Evolutionary conservation across 2,329 filamentous ascomycete species (phyloP), one percentile per base, ranked within the genome.

Genomic region (Aspergillus caelatus): DNA sequence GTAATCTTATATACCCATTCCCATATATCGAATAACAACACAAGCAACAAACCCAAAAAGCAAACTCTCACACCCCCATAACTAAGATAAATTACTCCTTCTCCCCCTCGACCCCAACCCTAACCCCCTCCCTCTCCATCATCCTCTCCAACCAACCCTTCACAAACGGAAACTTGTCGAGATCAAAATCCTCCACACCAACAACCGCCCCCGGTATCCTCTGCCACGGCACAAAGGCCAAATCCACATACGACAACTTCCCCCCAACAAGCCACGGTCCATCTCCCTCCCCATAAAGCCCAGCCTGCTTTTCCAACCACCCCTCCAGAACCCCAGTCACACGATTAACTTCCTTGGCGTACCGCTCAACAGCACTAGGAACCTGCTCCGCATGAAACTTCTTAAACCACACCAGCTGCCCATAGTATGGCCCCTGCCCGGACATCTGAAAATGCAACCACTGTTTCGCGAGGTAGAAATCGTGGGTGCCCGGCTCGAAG

Each of bases 291-390:
- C 85, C 71, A 57, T 10, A n/a, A 50, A 16, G 2, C 5, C 14
- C 36, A 1, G 48, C 23, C 52, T 54, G 52, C 32, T 36, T 23
- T 30, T 36, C 28, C 30, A 54, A 23, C 30, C 28, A 54, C 30
- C 58, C 48, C 9, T 86, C 80, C 28, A 86, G 64, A 2, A 86
- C 83, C 2, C 74, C 71, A 3, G 78, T 75, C 1, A 86, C 78
- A 7, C 84, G 78, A 19, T 75, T 73, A n/a, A 82, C 75, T 70
- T 86, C 82, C 10, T 80, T 77, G 14, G 67, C 66, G 71, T 86
- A 86, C 9, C 83, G 75, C 16, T 81, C 77, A 23, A 82, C 74
- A 11, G 81, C 84, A 8, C 74, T 79, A 1, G 75, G 76, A 7
- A 86, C 5, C 63, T 82, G 77, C 70, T 85, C 83, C 0, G 70